Base-by-base conservation (phyloP, 2,329 filamentous ascomycete genomes). In the Chaetomium sp. region DNA sequence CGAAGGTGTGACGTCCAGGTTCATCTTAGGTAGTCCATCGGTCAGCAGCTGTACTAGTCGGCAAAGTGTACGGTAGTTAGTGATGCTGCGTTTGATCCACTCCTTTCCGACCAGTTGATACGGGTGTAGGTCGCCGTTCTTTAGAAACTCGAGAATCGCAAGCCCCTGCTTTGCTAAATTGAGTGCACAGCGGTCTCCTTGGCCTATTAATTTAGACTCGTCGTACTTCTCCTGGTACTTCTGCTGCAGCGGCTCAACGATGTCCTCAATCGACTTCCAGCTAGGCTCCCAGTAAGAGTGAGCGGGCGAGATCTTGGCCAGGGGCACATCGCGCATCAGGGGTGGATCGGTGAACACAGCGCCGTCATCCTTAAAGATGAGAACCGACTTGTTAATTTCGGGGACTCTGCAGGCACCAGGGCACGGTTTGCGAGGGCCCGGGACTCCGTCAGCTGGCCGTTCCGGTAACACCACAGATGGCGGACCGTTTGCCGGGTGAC, bases 271-370 rank as follows among this genome's bases (percentile, higher is more conserved):
- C 3, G 74, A 67, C 9, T 72, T 72, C 80, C 80, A 84, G 4
- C 73, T 71, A 0, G 72, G 65, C 11, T 82, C 79, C 80, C 80
- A 84, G 64, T 82, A 82, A 0, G 77, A 74, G 43, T 83, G 75
- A 6, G 62, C 66, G 12, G 72, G 68, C 42, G 73, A 67, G 49
- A 83, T 80, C 63, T 79, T 79, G 40, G 69, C 73, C 2, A 82
- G 60, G 0, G 80, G 80, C 1, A 81, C 78, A 2, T 78, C 79
- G 35, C 71, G 70, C 62, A 80, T 77, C 61, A 79, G 75, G 32
- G 75, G 71, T 0, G 80, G 80, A 45, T 76, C 75, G 0, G 74
- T 76, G 47, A 79, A 79, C 4, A 77, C 66, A 7, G 61, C 67
- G 46, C 79, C 79, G 53, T 83, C 71, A 54, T 84, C 70, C 35